A percentile compares a stretch with the other conserved stretches of the same genome.
phyloP scores from a whole-genome alignment of 768 basidiomycete genomes.

The Botryobasidium botryosum region DNA sequence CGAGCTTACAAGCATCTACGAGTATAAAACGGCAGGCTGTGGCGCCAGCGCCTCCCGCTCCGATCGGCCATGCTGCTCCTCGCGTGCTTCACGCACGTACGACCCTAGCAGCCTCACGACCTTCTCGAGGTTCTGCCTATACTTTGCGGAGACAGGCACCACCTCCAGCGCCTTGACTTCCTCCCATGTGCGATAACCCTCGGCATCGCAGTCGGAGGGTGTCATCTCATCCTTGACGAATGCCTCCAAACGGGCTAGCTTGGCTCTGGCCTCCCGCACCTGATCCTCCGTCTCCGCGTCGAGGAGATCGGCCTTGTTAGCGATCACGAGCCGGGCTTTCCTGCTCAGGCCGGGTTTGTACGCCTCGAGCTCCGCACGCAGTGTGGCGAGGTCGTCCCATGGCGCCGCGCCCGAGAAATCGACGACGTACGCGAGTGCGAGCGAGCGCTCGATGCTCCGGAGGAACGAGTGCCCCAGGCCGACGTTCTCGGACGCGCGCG shows the following conservation, averaged over 20 bases:
- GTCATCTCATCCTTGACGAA: constrained; percentile 36
- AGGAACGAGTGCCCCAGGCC: constrained; percentile 91
- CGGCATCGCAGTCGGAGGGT: not conserved
- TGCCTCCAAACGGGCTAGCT: constrained; percentile 37
- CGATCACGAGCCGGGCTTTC: constrained; percentile 66
- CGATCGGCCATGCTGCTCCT: too few relatives aligned
- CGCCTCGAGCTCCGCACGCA: constrained; percentile 70
- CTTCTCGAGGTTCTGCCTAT: constrained; percentile 56
- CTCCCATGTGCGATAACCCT: constrained; percentile 6
- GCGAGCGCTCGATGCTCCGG: constrained; percentile 80
- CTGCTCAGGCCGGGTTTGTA: constrained; percentile 63
- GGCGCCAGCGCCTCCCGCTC: too few relatives aligned
- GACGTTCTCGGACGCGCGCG: constrained; percentile 68
- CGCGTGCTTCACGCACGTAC: constrained; percentile 41
- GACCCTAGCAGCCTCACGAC: constrained; percentile 49
- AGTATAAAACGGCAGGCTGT: too few relatives aligned
- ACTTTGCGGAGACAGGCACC: constrained; percentile 75
- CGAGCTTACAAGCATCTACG: too few relatives aligned
- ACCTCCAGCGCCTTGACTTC: constrained; percentile 18
- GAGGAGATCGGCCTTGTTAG: constrained; percentile 89
- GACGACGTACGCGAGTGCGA: constrained; percentile 81
- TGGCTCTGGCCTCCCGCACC: constrained; percentile 37
- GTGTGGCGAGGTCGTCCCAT: constrained; percentile 54
- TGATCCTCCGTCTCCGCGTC: constrained; percentile 31
- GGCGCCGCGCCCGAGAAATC: constrained; percentile 64